A percentile compares a stretch with the other conserved stretches of the same genome.
Evolutionary conservation across 140 eudicot genomes (phyloP).

Genomic region (Ambrosia hybrid): DNA sequence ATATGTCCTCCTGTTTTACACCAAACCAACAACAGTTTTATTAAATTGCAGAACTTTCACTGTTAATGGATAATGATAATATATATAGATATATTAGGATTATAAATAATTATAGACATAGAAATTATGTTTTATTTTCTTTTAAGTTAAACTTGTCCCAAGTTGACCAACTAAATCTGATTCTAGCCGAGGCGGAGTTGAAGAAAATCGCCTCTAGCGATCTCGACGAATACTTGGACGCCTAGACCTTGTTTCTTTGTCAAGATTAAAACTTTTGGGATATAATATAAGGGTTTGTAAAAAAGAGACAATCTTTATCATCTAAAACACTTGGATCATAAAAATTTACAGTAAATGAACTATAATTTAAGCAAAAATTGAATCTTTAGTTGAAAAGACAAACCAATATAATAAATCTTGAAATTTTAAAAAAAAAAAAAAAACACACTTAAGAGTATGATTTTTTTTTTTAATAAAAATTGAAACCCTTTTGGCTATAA

Average conservation of each 20-base stretch:
- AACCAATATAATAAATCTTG: background rate
- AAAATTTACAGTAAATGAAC: background rate
- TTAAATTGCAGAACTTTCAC: background rate
- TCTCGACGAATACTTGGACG: no score
- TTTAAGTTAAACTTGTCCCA: background rate
- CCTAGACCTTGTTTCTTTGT: background rate
- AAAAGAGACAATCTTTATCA: background rate
- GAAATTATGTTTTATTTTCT: no score
- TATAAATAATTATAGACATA: no score
- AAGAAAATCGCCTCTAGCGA: no score
- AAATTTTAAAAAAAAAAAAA: background rate
- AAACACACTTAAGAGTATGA: background rate
- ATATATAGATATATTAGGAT: no score
- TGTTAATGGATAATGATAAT: background rate
- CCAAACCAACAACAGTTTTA: constrained; percentile 8
- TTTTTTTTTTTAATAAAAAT: background rate
- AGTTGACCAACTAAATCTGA: no score
- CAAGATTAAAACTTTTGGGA: no score
- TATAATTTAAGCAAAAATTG: background rate
- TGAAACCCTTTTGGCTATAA: background rate
- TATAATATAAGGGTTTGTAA: background rate
- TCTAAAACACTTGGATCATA: no score
- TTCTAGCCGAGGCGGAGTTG: no score
- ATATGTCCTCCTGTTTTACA: constrained; percentile 56
- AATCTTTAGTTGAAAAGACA: background rate